phyloP scores from a whole-genome alignment of 2,329 filamentous ascomycete species.

The Verticillium longisporum region DNA sequence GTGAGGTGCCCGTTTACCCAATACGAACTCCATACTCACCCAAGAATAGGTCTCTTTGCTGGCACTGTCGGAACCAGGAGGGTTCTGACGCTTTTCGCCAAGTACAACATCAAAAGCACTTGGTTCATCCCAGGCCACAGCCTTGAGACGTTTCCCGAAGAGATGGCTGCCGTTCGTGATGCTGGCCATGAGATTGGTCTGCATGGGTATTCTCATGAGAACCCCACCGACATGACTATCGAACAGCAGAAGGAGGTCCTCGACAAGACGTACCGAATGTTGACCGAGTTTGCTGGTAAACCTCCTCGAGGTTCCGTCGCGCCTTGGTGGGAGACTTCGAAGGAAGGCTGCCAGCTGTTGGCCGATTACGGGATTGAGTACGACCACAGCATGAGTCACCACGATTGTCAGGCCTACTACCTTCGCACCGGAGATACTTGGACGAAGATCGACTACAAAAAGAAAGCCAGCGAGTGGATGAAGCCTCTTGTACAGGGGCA shows the following conservation, averaged over 20 bases:
- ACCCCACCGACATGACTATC: constrained; percentile 62
- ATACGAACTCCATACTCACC: neutral
- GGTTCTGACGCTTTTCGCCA: constrained; percentile 63
- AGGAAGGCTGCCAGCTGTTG: constrained; percentile 59
- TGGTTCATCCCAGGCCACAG: constrained; percentile 45
- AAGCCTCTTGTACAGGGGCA: constrained; percentile 53
- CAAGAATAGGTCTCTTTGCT: constrained; percentile 50
- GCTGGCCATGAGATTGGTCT: constrained; percentile 44
- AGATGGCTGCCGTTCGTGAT: constrained; percentile 35
- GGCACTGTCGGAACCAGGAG: constrained; percentile 60
- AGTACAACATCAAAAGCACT: constrained; percentile 62
- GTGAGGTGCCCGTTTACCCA: constrained; percentile 22
- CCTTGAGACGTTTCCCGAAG: constrained; percentile 41
- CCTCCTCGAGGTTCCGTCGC: constrained; percentile 66
- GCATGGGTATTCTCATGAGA: constrained; percentile 73
- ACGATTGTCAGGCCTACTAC: constrained; percentile 60
- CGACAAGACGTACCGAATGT: constrained; percentile 64
- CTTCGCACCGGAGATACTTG: constrained; percentile 57
- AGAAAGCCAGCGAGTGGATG: constrained; percentile 59
- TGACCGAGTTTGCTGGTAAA: constrained; percentile 63
- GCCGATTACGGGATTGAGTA: constrained; percentile 64
- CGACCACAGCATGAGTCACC: constrained; percentile 60
- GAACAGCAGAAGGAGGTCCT: constrained; percentile 72
- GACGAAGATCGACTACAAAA: constrained; percentile 61
- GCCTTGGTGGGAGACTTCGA: constrained; percentile 67